These are phyloP conservation scores for Acidomyces sp. DNA, from an alignment of 495 filamentous ascomycete species.

Conservation along the genomic window DNA sequence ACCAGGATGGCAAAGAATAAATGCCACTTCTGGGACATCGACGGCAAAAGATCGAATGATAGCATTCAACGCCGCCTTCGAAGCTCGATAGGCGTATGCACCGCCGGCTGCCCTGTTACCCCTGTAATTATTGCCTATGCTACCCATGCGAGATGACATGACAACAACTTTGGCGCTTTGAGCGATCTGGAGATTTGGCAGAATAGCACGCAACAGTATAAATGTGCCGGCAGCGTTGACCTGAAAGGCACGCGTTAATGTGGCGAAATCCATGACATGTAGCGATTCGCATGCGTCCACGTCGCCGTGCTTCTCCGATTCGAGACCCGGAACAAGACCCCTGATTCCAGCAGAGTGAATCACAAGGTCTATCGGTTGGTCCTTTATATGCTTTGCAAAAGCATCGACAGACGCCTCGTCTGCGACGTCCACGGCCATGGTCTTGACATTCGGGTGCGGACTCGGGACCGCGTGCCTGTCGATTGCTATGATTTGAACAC, in stretches of 20 bases:
- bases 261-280: constrained; percentile 23
- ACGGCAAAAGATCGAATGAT: constrained; percentile 24
- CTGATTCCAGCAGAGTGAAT: constrained; percentile 30
- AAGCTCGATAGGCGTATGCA: constrained; percentile 29
- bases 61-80: constrained; percentile 28
- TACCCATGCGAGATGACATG: constrained; percentile 27
- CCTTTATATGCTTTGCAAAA: constrained; percentile 9
- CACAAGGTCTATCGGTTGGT: constrained; percentile 22
- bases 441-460: constrained; percentile 8
- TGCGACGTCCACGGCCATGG: constrained; percentile 10
- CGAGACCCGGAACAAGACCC: constrained; percentile 25
- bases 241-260: constrained; percentile 22
- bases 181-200: constrained; percentile 19
- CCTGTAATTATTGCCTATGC: constrained; percentile 17
- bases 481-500: constrained; percentile 13
- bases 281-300: constrained; percentile 25
- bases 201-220: constrained; percentile 21
- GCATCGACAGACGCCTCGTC: constrained; percentile 8
- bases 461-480: constrained; percentile 6
- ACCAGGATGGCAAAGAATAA: constrained; percentile 25
- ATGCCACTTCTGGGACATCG: constrained; percentile 25
- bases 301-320: constrained; percentile 17
- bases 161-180: constrained; percentile 23
- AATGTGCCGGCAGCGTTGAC: constrained; percentile 28
- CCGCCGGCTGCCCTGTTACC: constrained; percentile 17